phyloP scores from a whole-genome alignment of 2,329 filamentous ascomycete species.

The Juglanconis sp. region DNA sequence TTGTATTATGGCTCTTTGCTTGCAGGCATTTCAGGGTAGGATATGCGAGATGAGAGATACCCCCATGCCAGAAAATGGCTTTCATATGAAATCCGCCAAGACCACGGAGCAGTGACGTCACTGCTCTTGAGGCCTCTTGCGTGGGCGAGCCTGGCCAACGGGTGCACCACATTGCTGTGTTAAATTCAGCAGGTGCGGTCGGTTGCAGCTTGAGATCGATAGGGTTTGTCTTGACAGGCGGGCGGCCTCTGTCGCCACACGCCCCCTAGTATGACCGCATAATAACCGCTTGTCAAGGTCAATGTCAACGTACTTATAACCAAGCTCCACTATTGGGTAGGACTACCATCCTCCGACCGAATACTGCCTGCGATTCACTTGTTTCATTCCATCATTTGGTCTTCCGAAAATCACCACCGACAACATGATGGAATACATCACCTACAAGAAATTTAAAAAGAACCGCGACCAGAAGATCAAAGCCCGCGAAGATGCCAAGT shows the following conservation, averaged over 20 bases:
- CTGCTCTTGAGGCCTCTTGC: not conserved
- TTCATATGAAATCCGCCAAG: slow-evolving; percentile 4
- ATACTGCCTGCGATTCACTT: not conserved
- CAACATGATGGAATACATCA: slow-evolving; percentile 62
- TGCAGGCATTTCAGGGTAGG: too few relatives aligned
- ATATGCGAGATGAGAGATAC: slow-evolving; percentile 10
- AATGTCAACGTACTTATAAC: not conserved
- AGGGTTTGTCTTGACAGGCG: not conserved
- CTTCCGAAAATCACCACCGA: not conserved
- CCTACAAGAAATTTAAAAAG: slow-evolving; percentile 62
- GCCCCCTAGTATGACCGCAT: slow-evolving; percentile 12
- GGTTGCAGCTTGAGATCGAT: not conserved
- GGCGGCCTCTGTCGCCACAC: slow-evolving; percentile 13
- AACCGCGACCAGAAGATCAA: slow-evolving; percentile 26
- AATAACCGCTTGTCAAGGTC: not conserved
- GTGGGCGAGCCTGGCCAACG: not conserved
- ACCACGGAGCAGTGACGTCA: slow-evolving; percentile 11
- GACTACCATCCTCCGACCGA: too few relatives aligned
- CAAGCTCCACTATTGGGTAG: not conserved
- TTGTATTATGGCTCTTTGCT: too few relatives aligned
- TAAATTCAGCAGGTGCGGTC: not conserved
- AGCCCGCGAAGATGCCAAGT: slow-evolving; percentile 42
- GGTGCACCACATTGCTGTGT: not conserved
- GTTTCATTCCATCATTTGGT: not conserved
- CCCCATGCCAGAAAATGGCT: slow-evolving; percentile 11